phyloP scores from a whole-genome alignment of 148 eudicot genomes.

The Rhododendron kiyosumense region DNA sequence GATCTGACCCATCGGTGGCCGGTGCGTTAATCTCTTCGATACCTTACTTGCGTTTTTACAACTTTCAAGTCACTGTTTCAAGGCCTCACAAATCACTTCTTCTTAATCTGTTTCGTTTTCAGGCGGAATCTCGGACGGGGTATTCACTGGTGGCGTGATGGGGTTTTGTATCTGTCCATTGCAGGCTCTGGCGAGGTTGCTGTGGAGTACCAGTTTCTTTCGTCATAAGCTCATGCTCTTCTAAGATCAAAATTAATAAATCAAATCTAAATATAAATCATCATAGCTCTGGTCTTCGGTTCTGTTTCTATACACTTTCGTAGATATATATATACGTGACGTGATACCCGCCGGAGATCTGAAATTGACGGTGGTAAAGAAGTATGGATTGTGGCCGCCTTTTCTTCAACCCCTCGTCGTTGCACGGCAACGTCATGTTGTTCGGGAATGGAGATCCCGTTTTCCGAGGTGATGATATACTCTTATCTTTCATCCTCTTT shows the following conservation, averaged over 20 bases:
- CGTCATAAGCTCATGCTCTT: constrained; percentile 87
- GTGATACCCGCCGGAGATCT: constrained; percentile 13
- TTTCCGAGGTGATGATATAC: constrained; percentile 45
- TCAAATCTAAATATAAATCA: not conserved
- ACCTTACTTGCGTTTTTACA: not conserved
- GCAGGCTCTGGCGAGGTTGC: constrained; percentile 67
- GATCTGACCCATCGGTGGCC: constrained; percentile 12
- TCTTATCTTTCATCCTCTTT: too few species aligned
- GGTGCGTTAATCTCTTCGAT: not conserved
- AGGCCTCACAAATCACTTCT: not conserved
- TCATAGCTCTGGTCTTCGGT: constrained; percentile 4
- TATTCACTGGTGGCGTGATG: constrained; percentile 37
- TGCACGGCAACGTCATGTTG: constrained; percentile 49
- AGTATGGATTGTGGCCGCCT: constrained; percentile 47
- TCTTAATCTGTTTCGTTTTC: not conserved
- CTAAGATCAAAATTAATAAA: constrained; percentile 21
- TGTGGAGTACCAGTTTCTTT: constrained; percentile 84
- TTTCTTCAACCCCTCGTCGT: constrained; percentile 41
- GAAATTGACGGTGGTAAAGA: not conserved
- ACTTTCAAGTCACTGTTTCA: not conserved
- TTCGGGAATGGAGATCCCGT: constrained; percentile 34
- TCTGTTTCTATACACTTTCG: not conserved
- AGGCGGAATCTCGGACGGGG: not conserved
- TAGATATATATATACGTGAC: not conserved
- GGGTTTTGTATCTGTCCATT: constrained; percentile 82